Base-by-base conservation (phyloP, 345 rosid genomes). In the Noccaea bulbosa region DNA sequence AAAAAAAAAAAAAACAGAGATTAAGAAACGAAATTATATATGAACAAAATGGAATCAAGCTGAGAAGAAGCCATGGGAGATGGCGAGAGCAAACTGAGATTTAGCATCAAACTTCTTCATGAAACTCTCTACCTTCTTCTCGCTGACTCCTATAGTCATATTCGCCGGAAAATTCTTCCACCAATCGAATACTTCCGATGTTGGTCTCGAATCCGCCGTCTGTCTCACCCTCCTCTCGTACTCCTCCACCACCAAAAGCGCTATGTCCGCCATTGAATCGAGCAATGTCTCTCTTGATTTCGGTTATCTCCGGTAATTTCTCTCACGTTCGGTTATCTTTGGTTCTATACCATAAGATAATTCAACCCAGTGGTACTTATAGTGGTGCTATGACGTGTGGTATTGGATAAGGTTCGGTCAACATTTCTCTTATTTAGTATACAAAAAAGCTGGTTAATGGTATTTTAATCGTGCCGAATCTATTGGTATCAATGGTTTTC, bases 201-300 rank as follows among this genome's bases (percentile, higher is more conserved):
- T 11, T 4, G 58, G 11, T 41, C 5, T 34, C 11, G 59, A 47
- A 30, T 30, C 71, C 53, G 74, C 22, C 51, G 65, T 46, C 47
- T 38, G 70, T 6, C 6, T 51, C 32, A 76, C 43, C 50, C 75
- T 55, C 17, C 79, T 4, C 48, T 76, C 75, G 32, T 76, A 76
- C 71, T 76, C 79, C 65, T 76, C 79, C 54, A 66, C 79, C 53
- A 76, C 79, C 40, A 76, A 55, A 56, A 76, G 64, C 17, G 79
- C 79, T 51, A 76, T 76, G 49, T 76, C 79, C 47, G 79, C 61
- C 79, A 75, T 73, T 65, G 1, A 45, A 53, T 22, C 11, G 4
- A 37, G 45, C n/a, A 34, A 35, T 40, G 3, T 46, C 17, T 34
- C 17, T 15, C 30, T 60, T 8, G 16, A 0, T 17, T 64, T 49